A percentile compares a stretch with the other conserved stretches of the same genome.
Conservation (phyloP, 2,329 filamentous ascomycete genomes). For the Fusarium papillatum region DNA sequence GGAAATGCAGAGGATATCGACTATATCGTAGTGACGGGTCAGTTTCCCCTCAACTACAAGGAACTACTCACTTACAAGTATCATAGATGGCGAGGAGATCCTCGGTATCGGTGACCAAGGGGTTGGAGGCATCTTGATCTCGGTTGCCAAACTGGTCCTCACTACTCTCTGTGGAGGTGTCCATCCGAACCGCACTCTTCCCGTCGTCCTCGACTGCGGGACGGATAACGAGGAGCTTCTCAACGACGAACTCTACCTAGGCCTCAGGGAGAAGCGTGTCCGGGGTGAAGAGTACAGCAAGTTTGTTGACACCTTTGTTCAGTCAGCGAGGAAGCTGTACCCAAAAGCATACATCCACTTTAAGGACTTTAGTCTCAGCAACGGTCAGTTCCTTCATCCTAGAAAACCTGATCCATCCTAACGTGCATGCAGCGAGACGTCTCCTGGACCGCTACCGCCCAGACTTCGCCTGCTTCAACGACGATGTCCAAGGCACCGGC, state of each 20-base stretch:
- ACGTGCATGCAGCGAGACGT: slow-evolving; percentile 67
- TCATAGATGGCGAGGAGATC: slow-evolving; percentile 75
- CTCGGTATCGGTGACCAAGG: slow-evolving; percentile 93
- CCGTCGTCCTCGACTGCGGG: slow-evolving; percentile 88
- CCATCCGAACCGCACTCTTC: slow-evolving; percentile 82
- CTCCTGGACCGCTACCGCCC: slow-evolving; percentile 83
- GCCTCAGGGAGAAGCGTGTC: slow-evolving; percentile 75
- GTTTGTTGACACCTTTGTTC: slow-evolving; percentile 83
- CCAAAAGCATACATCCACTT: slow-evolving; percentile 90
- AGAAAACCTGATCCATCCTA: background rate
- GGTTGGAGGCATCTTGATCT: slow-evolving; percentile 87
- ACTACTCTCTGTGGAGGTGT: slow-evolving; percentile 91
- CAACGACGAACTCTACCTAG: slow-evolving; percentile 84
- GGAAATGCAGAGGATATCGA: slow-evolving; percentile 82
- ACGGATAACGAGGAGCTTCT: slow-evolving; percentile 85
- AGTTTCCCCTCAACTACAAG: slow-evolving; percentile 33
- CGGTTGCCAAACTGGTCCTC: slow-evolving; percentile 84
- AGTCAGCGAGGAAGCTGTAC: slow-evolving; percentile 75
- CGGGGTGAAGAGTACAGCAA: slow-evolving; percentile 81
- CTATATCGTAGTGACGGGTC: slow-evolving; percentile 89
- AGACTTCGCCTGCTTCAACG: slow-evolving; percentile 88
- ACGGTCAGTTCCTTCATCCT: slow-evolving; percentile 59
- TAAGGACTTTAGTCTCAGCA: slow-evolving; percentile 86
- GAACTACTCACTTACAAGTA: background rate
- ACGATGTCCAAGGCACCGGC: slow-evolving; percentile 91